These are phyloP conservation scores for Bruguiera hainesii DNA, from an alignment of 441 rosid species.

Conservation along the genomic window DNA sequence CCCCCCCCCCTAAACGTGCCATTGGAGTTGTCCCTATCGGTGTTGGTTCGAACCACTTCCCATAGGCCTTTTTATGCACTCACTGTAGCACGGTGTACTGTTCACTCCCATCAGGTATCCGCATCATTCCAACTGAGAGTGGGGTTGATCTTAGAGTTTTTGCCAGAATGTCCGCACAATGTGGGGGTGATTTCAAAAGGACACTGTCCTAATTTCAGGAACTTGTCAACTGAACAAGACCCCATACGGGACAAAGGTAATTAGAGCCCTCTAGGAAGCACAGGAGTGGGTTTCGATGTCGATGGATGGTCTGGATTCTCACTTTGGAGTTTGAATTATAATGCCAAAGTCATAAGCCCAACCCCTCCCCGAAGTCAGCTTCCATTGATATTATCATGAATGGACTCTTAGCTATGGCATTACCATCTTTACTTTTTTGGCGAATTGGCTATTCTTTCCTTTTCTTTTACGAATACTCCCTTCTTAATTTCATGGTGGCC, in stretches of 20 bases:
- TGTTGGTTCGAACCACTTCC: conserved; percentile 34
- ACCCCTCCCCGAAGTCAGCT: conserved; percentile 18
- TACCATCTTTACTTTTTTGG: conserved; percentile 19
- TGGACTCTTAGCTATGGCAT: conserved; percentile 11
- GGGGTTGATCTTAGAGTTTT: conserved; percentile 37
- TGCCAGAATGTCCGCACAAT: conserved; percentile 40
- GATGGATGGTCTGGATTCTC: conserved; percentile 43
- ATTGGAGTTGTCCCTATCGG: conserved; percentile 25
- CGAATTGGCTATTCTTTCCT: conserved; percentile 27
- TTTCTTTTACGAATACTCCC: conserved; percentile 18
- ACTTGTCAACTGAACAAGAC: conserved; percentile 29
- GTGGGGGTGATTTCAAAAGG: conserved; percentile 39
- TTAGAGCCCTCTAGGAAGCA: not conserved
- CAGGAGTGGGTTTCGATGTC: conserved; percentile 34
- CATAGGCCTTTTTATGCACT: conserved; percentile 17
- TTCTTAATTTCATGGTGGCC: too few species aligned
- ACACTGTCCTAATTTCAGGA: conserved; percentile 47
- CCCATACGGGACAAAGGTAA: conserved; percentile 17
- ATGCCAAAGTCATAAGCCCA: not conserved
- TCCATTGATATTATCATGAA: conserved; percentile 24
- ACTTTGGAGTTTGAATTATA: conserved; percentile 11
- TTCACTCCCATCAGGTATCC: conserved; percentile 28
- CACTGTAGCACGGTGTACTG: conserved; percentile 6
- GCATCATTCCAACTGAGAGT: conserved; percentile 46
- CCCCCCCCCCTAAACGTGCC: not conserved